Evolutionary conservation across 2,329 filamentous ascomycete species (phyloP), one percentile per base, ranked within the genome.

Genomic region (Neophaeococcomyces aloes): DNA sequence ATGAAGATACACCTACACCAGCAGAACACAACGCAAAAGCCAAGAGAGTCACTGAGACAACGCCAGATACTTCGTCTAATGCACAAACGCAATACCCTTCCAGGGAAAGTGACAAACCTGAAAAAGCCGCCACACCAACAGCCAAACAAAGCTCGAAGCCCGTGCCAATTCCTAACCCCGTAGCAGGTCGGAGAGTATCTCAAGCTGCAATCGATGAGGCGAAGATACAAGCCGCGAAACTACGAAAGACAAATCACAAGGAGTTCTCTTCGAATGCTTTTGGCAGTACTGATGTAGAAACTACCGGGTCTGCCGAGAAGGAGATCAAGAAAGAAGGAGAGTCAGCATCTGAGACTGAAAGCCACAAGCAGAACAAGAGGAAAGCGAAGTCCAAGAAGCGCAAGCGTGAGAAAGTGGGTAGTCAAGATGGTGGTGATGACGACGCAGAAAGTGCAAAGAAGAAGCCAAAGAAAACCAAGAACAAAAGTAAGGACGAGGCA

Each of bases 361-460:
- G 11, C n/a, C 40, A 35, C 19, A 41, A 45, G 10, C 45, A 37
- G 15, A 8, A 41, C 32, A 45, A 45, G 32, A 49, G 38, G 38
- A 19, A 29, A 15, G 44, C 41, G 29, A 29, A 47, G 25, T 29
- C 38, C 13, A 33, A 35, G 45, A 30, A 45, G 31, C 8, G 33
- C 15, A 36, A 36, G 33, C n/a, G 31, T 14, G 31, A 6, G n/a
- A n/a, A n/a, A n/a, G n/a, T n/a, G n/a, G n/a, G n/a, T n/a, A n/a
- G n/a, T n/a, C n/a, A n/a, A n/a, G n/a, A n/a, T n/a, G n/a, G n/a
- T n/a, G 23, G 33, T 17, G 33, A 42, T 21, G 17, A n/a, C 18
- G 27, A 29, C 38, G 2, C 19, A 19, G 18, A 29, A 15, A 41
- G 25, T 14, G 18, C n/a, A 10, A 10, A 27, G 23, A 27, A 27